Percentiles rank a stretch among this genome's conserved stretches.
Conservation (phyloP, 805 yeast genomes). For the Maudiozyma bulderi region DNA sequence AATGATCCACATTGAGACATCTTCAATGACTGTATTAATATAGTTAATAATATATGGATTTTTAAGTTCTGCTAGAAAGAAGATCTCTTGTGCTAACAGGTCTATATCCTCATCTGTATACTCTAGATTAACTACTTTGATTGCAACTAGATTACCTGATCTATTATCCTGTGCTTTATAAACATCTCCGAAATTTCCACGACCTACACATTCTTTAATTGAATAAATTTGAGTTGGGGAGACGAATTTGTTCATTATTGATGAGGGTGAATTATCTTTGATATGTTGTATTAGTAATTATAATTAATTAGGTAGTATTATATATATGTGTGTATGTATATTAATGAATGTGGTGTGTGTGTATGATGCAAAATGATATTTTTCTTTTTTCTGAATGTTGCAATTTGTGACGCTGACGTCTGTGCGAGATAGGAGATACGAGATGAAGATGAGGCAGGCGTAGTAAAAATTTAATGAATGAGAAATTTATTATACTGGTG, state of each 20-base stretch:
- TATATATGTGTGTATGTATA: not conserved
- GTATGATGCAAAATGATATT: not conserved
- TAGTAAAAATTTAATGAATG: not conserved
- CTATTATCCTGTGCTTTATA: conserved; percentile 44
- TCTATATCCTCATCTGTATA: conserved; percentile 67
- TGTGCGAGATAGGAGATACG: not conserved
- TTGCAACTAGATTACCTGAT: conserved; percentile 51
- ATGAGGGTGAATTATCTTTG: conserved; percentile 7
- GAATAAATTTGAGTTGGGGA: conserved; percentile 24
- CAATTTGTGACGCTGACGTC: not conserved
- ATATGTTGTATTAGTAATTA: not conserved
- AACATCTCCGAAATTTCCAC: conserved; percentile 84
- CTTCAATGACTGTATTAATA: conserved; percentile 53
- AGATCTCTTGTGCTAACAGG: conserved; percentile 66
- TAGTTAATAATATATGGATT: conserved; percentile 62
- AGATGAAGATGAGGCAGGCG: not conserved
- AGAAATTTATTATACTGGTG: too few relatives aligned
- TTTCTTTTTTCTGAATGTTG: too few relatives aligned
- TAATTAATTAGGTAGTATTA: not conserved
- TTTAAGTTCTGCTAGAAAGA: conserved; percentile 54
- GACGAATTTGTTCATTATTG: not conserved
- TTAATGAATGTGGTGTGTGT: not conserved
- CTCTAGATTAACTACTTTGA: conserved; percentile 80
- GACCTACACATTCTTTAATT: conserved; percentile 55
- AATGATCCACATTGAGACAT: conserved; percentile 70